Evolutionary conservation across 371 early-diverging fungal genomes (phyloP).

Genomic region (Mucor mucedo): DNA sequence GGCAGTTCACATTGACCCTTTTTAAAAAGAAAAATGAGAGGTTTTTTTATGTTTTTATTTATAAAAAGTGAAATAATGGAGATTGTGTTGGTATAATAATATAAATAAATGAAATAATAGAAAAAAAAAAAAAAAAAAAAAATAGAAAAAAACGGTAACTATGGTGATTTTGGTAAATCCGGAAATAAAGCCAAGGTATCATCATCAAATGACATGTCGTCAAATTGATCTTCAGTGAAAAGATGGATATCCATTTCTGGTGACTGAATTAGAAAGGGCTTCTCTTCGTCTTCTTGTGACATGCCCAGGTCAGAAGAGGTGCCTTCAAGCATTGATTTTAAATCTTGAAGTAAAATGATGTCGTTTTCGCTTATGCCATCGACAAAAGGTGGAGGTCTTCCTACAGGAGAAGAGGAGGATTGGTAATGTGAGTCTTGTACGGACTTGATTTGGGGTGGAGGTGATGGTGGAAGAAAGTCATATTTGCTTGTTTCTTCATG

Average conservation of each 20-base stretch:
- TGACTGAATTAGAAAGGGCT: too few species aligned
- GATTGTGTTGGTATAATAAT: too few species aligned
- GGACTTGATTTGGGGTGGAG: slow-evolving; percentile 62
- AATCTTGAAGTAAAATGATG: not conserved
- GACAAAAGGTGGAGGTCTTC: slow-evolving; percentile 22
- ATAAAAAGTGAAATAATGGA: not conserved
- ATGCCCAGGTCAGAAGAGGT: not conserved
- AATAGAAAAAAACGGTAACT: not conserved
- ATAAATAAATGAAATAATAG: too few species aligned
- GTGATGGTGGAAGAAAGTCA: slow-evolving; percentile 4
- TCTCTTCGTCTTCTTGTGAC: not conserved
- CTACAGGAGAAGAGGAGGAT: slow-evolving; percentile 16
- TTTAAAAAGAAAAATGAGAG: not conserved
- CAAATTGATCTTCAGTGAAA: not conserved
- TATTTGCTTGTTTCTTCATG: not conserved
- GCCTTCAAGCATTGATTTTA: not conserved
- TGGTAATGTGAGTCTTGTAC: slow-evolving; percentile 58
- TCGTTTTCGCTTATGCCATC: not conserved
- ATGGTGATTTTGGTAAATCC: not conserved
- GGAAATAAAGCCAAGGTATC: slow-evolving; percentile 3
- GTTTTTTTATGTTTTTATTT: not conserved
- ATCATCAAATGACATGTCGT: not conserved
- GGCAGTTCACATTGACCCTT: too few species aligned
- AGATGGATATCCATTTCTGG: slow-evolving; percentile 5
- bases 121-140: too few species aligned